A percentile compares a stretch with the other conserved stretches of the same genome.
Conservation (phyloP, 495 filamentous ascomycete genomes). For the Hypoxylon lenormandii region DNA sequence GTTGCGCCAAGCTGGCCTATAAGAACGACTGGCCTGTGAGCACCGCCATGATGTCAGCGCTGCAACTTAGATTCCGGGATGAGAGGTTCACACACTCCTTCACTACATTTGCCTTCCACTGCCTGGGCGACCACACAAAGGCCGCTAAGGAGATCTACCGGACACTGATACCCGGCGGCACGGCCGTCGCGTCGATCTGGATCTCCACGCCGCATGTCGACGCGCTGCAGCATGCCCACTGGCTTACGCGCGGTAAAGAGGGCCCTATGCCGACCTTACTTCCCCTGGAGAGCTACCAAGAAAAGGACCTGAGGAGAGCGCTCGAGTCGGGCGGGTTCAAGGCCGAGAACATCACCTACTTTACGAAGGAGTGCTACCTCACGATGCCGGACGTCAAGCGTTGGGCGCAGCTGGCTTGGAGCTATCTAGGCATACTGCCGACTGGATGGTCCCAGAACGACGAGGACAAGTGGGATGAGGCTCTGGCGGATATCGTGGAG, state of each 20-base stretch:
- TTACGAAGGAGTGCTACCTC: neutral
- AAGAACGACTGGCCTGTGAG: constrained; percentile 14
- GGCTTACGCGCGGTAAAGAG: constrained; percentile 25
- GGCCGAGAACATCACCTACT: constrained; percentile 12
- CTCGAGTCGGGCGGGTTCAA: constrained; percentile 21
- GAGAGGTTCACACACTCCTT: neutral
- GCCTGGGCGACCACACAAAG: neutral
- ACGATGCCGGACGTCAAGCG: constrained; percentile 8
- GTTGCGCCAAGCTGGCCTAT: neutral
- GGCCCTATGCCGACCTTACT: constrained; percentile 22
- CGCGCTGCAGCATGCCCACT: constrained; percentile 33
- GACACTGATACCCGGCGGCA: constrained; percentile 46
- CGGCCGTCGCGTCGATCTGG: constrained; percentile 44
- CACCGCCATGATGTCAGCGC: constrained; percentile 19
- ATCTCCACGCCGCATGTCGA: constrained; percentile 33
- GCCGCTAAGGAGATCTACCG: constrained; percentile 47
- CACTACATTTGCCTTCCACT: neutral
- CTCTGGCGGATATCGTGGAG: constrained; percentile 37
- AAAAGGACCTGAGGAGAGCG: constrained; percentile 4
- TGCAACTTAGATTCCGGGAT: neutral
- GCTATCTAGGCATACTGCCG: constrained; percentile 33
- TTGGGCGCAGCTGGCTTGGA: constrained; percentile 44
- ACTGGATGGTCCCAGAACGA: constrained; percentile 41
- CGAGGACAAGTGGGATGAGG: constrained; percentile 53
- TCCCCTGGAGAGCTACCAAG: neutral